These are phyloP conservation scores for Tetrahymena malaccensis DNA, from an alignment of 73 alveolate genomes.

Conservation along the genomic window DNA sequence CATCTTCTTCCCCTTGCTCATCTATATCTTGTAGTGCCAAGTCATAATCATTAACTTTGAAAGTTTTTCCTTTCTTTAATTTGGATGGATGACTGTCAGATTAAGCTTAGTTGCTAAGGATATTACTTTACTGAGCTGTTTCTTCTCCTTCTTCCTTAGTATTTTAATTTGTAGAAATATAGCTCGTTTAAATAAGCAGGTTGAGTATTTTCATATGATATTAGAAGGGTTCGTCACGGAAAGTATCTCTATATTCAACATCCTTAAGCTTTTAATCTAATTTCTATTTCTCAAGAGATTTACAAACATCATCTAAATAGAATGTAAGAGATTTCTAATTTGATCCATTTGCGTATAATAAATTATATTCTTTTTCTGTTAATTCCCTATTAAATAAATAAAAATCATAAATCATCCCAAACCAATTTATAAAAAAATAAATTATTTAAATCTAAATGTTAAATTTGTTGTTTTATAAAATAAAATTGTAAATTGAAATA, in stretches of 20 bases:
- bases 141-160: slow-evolving; percentile 3
- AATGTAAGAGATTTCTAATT: neutral
- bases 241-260: slow-evolving; percentile 33
- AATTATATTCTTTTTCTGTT: slow-evolving; percentile 2
- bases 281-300: neutral
- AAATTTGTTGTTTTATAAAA: too few species aligned
- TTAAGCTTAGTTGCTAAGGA: neutral
- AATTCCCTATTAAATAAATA: neutral
- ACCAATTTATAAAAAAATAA: too few species aligned
- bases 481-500: neutral
- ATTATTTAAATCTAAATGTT: too few species aligned
- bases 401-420: neutral
- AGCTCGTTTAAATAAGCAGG: slow-evolving; percentile 20
- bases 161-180: neutral
- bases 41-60: neutral
- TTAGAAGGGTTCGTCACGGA: slow-evolving; percentile 35
- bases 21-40: neutral
- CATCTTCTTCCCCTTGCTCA: neutral
- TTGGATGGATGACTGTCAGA: neutral
- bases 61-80: neutral
- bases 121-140: neutral
- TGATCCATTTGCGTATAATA: slow-evolving; percentile 28
- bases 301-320: slow-evolving; percentile 13
- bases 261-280: slow-evolving; percentile 7
- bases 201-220: slow-evolving; percentile 13